A percentile compares a stretch with the other conserved stretches of the same genome.
These are phyloP conservation scores for Spinellus fusiger DNA, from an alignment of 192 early-diverging fungal genomes.

Conservation along the genomic window DNA sequence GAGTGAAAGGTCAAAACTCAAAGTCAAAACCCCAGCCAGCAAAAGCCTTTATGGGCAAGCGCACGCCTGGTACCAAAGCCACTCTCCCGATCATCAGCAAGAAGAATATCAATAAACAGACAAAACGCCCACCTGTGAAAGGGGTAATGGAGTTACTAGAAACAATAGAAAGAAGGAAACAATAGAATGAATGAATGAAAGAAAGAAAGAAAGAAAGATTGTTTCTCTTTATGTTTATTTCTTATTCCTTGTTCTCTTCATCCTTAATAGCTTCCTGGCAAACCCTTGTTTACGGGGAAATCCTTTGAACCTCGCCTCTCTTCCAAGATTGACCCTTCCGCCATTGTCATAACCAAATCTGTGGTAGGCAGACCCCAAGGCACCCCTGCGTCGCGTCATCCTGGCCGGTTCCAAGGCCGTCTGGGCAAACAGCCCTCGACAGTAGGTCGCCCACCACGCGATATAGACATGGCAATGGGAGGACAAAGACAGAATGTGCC, in stretches of 20 bases:
- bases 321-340: conserved; percentile 14
- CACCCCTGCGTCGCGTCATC: not conserved
- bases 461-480: not conserved
- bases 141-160: not conserved
- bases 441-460: not conserved
- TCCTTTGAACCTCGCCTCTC: not conserved
- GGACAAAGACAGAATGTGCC: not conserved
- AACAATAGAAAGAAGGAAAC: not conserved
- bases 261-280: not conserved
- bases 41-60: not conserved
- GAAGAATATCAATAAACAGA: not conserved
- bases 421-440: not conserved
- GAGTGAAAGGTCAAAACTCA: conserved; percentile 7
- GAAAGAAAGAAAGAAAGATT: no score
- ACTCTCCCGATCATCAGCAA: not conserved
- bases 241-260: not conserved
- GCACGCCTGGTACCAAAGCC: not conserved
- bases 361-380: not conserved
- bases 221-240: no score
- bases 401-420: not conserved
- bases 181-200: not conserved
- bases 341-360: conserved; percentile 25
- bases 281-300: not conserved
- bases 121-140: not conserved
- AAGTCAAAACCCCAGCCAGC: not conserved